Conservation (phyloP, 1,139 yeast genomes). For the Yamadazyma spencermartinsiae region DNA sequence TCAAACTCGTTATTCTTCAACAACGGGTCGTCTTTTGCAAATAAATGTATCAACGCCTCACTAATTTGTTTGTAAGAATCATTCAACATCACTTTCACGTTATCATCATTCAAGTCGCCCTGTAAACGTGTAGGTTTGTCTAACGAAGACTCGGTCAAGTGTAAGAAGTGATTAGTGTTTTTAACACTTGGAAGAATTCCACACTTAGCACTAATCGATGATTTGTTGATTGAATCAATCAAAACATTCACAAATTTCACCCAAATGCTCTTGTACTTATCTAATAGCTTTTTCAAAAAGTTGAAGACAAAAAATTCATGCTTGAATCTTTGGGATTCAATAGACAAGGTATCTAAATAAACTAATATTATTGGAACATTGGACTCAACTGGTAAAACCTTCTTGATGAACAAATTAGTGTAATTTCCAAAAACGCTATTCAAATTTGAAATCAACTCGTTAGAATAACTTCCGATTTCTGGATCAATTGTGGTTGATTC, state of each 20-base stretch:
- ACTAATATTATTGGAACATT: conserved; percentile 38
- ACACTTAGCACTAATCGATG: conserved; percentile 44
- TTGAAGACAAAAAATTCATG: conserved; percentile 65
- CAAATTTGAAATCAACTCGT: conserved; percentile 52
- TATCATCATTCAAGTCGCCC: conserved; percentile 22
- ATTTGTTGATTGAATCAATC: conserved; percentile 52
- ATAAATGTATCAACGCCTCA: conserved; percentile 37
- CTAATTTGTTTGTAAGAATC: conserved; percentile 41
- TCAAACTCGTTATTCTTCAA: conserved; percentile 48
- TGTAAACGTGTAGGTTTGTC: conserved; percentile 21
- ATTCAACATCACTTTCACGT: conserved; percentile 37
- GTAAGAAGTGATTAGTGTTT: conserved; percentile 34
- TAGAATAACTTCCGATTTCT: conserved; percentile 42
- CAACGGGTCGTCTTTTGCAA: conserved; percentile 44
- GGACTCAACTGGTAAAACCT: conserved; percentile 38
- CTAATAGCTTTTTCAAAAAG: conserved; percentile 51
- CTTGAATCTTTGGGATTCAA: conserved; percentile 49
- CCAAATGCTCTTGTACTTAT: conserved; percentile 60
- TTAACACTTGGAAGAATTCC: conserved; percentile 38
- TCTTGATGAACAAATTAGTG: conserved; percentile 37
- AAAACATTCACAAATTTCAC: conserved; percentile 56
- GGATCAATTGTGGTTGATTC: conserved; percentile 23
- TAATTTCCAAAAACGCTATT: conserved; percentile 54
- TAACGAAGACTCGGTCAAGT: conserved; percentile 36
- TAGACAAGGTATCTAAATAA: conserved; percentile 42